These are phyloP conservation scores for Entomophthora muscae DNA, from an alignment of 371 early-diverging fungal genomes.

Conservation along the genomic window DNA sequence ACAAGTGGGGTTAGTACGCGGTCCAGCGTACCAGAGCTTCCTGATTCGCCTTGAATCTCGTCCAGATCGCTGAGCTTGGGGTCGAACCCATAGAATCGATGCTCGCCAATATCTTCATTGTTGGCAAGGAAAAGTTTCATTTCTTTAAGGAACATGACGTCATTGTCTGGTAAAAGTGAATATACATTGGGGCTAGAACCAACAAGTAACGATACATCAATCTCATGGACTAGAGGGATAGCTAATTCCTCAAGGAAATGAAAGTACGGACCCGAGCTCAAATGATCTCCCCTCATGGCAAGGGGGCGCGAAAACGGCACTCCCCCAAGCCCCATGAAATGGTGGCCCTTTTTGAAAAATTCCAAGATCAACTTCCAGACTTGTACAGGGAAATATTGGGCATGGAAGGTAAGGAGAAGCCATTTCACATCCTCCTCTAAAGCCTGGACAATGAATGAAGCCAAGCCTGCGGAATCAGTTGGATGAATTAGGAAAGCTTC, in stretches of 20 bases:
- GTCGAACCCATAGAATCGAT: background rate
- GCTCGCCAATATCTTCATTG: background rate
- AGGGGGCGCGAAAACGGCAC: background rate
- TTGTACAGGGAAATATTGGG: background rate
- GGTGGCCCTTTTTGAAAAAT: background rate
- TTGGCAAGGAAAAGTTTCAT: background rate
- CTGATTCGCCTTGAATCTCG: background rate
- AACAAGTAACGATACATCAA: background rate
- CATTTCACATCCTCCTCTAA: background rate
- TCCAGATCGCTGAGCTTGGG: background rate
- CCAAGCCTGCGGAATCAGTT: background rate
- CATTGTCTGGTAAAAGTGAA: background rate
- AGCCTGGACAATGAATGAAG: background rate
- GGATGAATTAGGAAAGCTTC: background rate
- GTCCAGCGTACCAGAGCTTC: background rate
- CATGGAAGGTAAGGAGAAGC: background rate
- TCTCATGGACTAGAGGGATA: background rate
- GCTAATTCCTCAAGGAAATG: background rate
- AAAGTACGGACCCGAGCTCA: background rate
- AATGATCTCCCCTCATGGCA: background rate
- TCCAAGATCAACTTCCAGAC: background rate
- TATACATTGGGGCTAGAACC: background rate
- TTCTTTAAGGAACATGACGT: background rate
- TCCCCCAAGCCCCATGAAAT: background rate
- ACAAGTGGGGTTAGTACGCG: background rate